Conservation (phyloP, 345 rosid genomes). For the Jatropha curcas region DNA sequence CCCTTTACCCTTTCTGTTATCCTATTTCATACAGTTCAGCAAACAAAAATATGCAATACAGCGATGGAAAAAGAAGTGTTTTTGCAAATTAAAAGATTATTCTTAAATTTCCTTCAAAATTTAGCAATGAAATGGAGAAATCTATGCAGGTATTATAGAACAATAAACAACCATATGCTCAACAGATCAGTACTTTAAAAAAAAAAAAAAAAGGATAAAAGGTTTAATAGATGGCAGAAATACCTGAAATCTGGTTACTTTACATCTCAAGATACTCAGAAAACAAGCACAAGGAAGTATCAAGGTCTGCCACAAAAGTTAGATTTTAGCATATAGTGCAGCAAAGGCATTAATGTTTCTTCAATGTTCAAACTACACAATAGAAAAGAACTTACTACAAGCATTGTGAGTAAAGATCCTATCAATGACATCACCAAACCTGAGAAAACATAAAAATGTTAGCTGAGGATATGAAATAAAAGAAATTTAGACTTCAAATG, state of each 20-base stretch:
- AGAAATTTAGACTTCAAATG: background rate
- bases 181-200: no score
- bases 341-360: background rate
- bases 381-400: constrained; percentile 61
- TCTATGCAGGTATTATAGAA: no score
- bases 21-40: background rate
- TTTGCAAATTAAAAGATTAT: no score
- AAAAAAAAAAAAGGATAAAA: no score
- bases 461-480: background rate
- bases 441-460: constrained; percentile 27
- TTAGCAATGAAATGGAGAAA: no score
- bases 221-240: background rate
- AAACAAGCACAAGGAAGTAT: constrained; percentile 91
- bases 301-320: constrained; percentile 55
- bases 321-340: background rate
- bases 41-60: background rate
- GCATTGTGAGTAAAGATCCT: constrained; percentile 90
- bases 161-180: no score
- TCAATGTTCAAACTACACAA: background rate
- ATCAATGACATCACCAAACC: constrained; percentile 85
- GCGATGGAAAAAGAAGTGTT: background rate
- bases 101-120: no score
- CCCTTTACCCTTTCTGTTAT: no score
- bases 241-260: constrained; percentile 63
- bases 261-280: constrained; percentile 70